phyloP scores from a whole-genome alignment of 2,329 filamentous ascomycete genomes.

The Daldinia sp. region DNA sequence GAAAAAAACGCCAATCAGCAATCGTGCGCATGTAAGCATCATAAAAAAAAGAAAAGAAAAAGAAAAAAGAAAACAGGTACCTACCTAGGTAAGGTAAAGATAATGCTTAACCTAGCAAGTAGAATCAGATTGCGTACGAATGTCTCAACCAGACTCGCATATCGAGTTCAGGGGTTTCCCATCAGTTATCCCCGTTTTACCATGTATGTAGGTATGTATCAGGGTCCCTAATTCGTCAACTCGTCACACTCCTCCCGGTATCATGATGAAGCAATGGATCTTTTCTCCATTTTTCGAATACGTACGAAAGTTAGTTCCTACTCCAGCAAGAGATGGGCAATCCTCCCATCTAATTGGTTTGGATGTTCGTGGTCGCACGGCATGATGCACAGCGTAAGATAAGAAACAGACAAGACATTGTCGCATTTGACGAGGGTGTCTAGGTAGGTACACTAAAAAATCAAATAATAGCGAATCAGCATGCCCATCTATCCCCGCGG shows the following conservation, averaged over 20 bases:
- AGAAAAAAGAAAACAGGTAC: conserved; percentile 22
- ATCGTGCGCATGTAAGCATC: conserved; percentile 15
- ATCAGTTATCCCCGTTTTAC: not conserved
- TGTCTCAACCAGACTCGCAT: conserved; percentile 9
- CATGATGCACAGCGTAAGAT: conserved; percentile 25
- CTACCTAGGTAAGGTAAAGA: no score
- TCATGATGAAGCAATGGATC: conserved; percentile 20
- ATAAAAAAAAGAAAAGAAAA: not conserved
- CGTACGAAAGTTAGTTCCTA: conserved; percentile 16
- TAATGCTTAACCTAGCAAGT: no score
- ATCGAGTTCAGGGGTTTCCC: not conserved
- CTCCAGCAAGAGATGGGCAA: conserved; percentile 5
- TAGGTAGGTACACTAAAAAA: conserved; percentile 19
- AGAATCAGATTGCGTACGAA: conserved; percentile 11
- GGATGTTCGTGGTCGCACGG: conserved; percentile 8
- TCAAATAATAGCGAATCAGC: conserved; percentile 16
- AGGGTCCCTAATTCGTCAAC: not conserved
- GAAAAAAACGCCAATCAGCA: conserved; percentile 7
- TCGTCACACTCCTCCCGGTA: not conserved
- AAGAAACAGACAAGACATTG: conserved; percentile 28
- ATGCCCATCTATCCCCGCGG: conserved; percentile 34
- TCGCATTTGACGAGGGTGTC: conserved; percentile 20
- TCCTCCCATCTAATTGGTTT: conserved; percentile 19
- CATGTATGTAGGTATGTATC: not conserved
- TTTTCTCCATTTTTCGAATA: conserved; percentile 10